Conservation (phyloP, 768 basidiomycete genomes). For the Terana coerulea region DNA sequence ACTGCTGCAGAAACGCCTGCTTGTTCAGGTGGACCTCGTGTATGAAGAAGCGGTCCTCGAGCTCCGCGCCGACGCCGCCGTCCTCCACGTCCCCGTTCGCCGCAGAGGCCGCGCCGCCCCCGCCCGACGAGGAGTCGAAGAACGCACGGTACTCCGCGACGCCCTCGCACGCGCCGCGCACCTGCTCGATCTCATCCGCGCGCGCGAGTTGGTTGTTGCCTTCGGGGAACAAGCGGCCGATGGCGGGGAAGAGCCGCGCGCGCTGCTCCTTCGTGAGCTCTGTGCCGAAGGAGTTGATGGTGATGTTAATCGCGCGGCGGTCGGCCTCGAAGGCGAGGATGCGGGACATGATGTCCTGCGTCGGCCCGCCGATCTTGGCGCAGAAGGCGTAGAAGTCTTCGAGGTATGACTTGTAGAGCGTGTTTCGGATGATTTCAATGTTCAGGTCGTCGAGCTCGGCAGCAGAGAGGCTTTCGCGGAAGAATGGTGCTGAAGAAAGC, state of each 20-base stretch:
- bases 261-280: conserved; percentile 94
- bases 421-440: conserved; percentile 99
- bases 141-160: conserved; percentile 89
- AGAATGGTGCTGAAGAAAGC: conserved; percentile 74
- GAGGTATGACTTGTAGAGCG: conserved; percentile 97
- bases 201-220: conserved; percentile 93
- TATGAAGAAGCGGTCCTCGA: conserved; percentile 94
- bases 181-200: conserved; percentile 94
- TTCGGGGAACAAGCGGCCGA: conserved; percentile 91
- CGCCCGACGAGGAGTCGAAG: conserved; percentile 57
- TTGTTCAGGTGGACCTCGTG: conserved; percentile 95
- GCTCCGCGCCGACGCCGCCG: conserved; percentile 49
- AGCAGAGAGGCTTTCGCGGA: conserved; percentile 92
- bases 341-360: conserved; percentile 85
- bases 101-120: conserved; percentile 27
- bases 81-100: conserved; percentile 30
- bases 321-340: conserved; percentile 97
- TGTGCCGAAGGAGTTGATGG: conserved; percentile 97
- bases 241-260: conserved; percentile 88
- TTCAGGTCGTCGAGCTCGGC: conserved; percentile 97
- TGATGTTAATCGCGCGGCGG: conserved; percentile 95
- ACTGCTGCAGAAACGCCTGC: conserved; percentile 92
- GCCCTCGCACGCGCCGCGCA: conserved; percentile 81
- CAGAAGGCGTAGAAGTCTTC: conserved; percentile 94
- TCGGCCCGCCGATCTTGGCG: conserved; percentile 75